Evolutionary conservation across 1,139 yeast species (phyloP), one percentile per base, ranked within the genome.

Genomic region (Pneumocystis murina): DNA sequence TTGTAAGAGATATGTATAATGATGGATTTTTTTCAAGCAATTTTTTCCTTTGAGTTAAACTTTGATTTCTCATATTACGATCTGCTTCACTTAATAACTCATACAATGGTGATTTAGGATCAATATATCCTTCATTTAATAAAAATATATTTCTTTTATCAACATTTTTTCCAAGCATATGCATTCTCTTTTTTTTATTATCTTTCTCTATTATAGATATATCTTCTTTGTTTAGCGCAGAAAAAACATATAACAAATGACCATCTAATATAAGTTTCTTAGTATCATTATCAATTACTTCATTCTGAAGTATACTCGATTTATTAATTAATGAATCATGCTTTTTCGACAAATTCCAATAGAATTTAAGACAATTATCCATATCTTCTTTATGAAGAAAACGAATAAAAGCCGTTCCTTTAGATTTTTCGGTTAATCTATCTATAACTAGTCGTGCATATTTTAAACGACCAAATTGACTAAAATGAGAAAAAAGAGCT

Each of bases 351-450:
- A 12, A 68, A 70, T 2, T 80, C 41, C 97, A 97, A 0, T 97
- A 96, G 70, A 83, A 80, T 3, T 79, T 79, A 58, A 91, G 75
- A 75, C 97, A 92, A 63, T 80, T 80, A 40, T 79, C 78, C 70
- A 83, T 87, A 2, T 87, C 82, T 4, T 79, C 83, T 66, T 82
- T 83, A 41, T 80, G 77, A 63, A 73, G 75, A 72, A 92, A 92
- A 0, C 96, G 96, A 59, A 92, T 96, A 73, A 92, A 92, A 0
- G 97, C 99, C 0, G 96, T 86, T 64, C 99, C 99, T 73, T 81
- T 87, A 12, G 98, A 90, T 66, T 88, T 78, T 3, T 95, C 95
- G 1, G 96, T 85, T 65, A 79, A 85, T 71, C 80, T 86, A 72
- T 94, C 99, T 68, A 85, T 79, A 12, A 94, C 98, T 0, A 97